Base-by-base conservation (phyloP, 2,329 filamentous ascomycete species). In the Verticillium alfalfae region DNA sequence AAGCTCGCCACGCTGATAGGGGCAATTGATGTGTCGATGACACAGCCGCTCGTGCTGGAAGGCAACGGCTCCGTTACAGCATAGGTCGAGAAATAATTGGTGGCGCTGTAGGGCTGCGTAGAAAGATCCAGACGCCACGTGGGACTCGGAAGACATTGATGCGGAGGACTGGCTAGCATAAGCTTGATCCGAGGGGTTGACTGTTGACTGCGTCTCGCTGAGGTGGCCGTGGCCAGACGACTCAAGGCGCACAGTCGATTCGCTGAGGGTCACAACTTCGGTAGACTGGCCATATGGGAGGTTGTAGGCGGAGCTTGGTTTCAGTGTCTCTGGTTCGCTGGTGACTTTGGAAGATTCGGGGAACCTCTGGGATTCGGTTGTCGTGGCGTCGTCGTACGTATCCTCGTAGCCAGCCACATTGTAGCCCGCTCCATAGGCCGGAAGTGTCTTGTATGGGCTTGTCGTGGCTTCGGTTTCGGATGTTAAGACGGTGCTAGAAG, bases 11-110 rank as follows among this genome's bases (percentile, higher is more conserved):
- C 70, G 34, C 65, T 67, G 60, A 74, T 63, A 15, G 75, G 73
- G 13, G 62, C 65, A 61, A 75, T 70, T 54, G 70, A 65, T 26
- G 73, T 72, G 64, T 75, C 72, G 60, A 76, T 75, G 61, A 74
- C 63, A 60, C 65, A 69, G 36, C 61, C 64, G 41, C 63, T 61
- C 8, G 64, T 60, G n/a, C 22, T 52, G 3, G 45, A 18, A 1
- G 45, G 45, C 5, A 34, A 34, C 10, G 41, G 36, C 13, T 18
- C n/a, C 13, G 54, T 49, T 15, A 18, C 45, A n/a, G 65, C 63
- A 52, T 66, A 65, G 22, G 61, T 60, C 15, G 60, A 62, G 49
- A 34, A 58, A 58, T 60, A 37, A 34, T 45, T 15, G 52, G 59
- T 58, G 60, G 56, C 56, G 34, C 39, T 37, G 49, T 39, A 34